Conservation (phyloP, 78 protist genomes). For the Dictyostelium citrinum region DNA sequence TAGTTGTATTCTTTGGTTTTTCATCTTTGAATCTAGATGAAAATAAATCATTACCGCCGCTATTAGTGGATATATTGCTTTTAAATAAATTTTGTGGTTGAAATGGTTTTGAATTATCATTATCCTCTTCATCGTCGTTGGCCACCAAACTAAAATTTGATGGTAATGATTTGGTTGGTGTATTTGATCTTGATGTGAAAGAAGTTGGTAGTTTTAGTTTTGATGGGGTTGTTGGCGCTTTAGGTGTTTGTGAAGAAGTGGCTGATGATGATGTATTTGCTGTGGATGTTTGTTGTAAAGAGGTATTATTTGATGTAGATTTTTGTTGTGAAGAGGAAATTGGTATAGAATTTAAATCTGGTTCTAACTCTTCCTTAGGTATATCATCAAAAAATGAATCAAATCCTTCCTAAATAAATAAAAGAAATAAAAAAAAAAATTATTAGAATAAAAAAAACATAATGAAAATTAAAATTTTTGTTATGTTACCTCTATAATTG, state of each 20-base stretch:
- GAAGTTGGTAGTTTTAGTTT: not conserved
- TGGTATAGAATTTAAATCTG: not conserved
- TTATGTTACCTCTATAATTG: not conserved
- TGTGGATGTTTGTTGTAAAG: not conserved
- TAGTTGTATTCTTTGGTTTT: not conserved
- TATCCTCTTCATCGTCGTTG: not conserved
- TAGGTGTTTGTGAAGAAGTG: not conserved
- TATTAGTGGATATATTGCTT: not conserved
- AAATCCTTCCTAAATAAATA: not conserved
- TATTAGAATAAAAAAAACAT: not conserved
- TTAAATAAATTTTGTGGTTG: not conserved
- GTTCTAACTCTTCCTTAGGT: not conserved
- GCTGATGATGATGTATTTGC: not conserved
- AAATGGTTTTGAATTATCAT: not conserved
- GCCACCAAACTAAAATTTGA: not conserved
- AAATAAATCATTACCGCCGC: not conserved
- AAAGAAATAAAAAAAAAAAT: not conserved
- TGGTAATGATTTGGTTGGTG: not conserved
- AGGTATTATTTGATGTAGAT: not conserved
- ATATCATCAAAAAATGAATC: constrained; percentile 20
- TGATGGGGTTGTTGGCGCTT: not conserved
- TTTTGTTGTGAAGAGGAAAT: not conserved
- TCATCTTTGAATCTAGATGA: not conserved
- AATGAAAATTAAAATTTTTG: not conserved
- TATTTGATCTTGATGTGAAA: not conserved